Base-by-base conservation (phyloP, 75 land plant genomes). In the Larix kaempferi region DNA sequence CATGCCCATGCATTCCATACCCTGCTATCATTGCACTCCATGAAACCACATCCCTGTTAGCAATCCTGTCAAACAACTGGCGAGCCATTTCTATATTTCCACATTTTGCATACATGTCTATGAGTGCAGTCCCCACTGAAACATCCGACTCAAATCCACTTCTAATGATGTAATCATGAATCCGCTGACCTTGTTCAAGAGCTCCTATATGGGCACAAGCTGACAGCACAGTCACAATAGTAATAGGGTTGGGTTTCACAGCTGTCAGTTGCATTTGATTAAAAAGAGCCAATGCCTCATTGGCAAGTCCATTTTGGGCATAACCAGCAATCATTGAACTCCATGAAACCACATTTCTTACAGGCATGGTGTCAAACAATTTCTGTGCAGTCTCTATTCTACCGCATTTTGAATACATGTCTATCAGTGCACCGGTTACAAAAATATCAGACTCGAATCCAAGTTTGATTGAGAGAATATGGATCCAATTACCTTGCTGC, bases 401-500 rank as follows among this genome's bases (percentile, higher is more conserved):
- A 22, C 85, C 78, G 58, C 78, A 62, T 44, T 76, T 80, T 29
- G 67, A 78, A 76, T 83, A 83, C 83, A 84, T 81, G 25, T 77
- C 83, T 16, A 84, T 25, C 71, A 80, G 72, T 11, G 65, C 44
- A 27, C 49, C 81, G 5, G 61, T 60, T 27, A 77, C 57, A 4
- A 10, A 16, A 26, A 75, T 44, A 64, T 78, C 75, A 23, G 55
- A 17, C n/a, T 57, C 57, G 15, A 76, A 22, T 21, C 77, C 60
- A 44, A 17, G 35, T 29, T 72, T 73, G 19, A 73, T 56, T 1
- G 79, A 49, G 23, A 61, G 52, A 17, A 15, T 13, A n/a, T 82
- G 81, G 13, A 78, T 44, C 67, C 56, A 41, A 35, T 35, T 33
- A 17, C 77, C 80, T 11, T 16, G 35, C 22, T 73, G 55, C 5